Evolutionary conservation across 805 yeast genomes (phyloP).

Genomic region (Kodamaea jinghongensis): DNA sequence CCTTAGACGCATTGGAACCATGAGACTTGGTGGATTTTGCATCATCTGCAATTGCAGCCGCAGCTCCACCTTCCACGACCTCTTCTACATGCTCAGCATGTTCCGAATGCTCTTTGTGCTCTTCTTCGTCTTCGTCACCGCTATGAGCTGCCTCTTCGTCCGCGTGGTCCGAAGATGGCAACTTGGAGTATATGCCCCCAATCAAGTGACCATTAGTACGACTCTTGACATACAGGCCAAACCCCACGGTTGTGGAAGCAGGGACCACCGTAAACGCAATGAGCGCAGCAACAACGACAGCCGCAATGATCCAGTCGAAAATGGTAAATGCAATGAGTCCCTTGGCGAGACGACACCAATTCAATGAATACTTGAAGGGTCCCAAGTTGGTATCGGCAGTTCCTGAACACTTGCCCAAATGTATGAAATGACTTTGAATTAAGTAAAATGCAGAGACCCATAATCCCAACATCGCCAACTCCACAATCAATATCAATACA

Average conservation of each 20-base stretch:
- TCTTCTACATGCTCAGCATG: not conserved
- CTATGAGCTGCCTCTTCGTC: conserved; percentile 3
- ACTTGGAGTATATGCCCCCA: conserved; percentile 7
- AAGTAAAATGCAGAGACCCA: conserved; percentile 10
- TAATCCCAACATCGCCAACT: conserved; percentile 7
- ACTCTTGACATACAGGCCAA: conserved; percentile 2
- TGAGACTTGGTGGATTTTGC: not conserved
- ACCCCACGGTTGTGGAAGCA: conserved; percentile 3
- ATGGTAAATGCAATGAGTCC: conserved; percentile 10
- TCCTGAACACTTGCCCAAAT: conserved; percentile 7
- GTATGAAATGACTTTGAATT: conserved; percentile 5
- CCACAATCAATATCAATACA: conserved; percentile 5
- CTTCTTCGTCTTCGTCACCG: not conserved
- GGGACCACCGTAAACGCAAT: conserved; percentile 5
- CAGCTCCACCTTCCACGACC: not conserved
- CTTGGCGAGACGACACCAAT: conserved; percentile 11
- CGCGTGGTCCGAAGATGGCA: not conserved
- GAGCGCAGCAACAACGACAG: conserved; percentile 4
- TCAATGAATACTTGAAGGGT: conserved; percentile 1
- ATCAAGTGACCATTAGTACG: conserved; percentile 4
- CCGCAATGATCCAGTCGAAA: conserved; percentile 8
- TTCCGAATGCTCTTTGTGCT: not conserved
- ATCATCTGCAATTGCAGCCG: not conserved
- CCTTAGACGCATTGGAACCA: not conserved
- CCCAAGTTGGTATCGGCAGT: not conserved